A percentile compares a stretch with the other conserved stretches of the same genome.
Conservation (phyloP, 2,329 filamentous ascomycete species). For the Rutstroemia sp. region DNA sequence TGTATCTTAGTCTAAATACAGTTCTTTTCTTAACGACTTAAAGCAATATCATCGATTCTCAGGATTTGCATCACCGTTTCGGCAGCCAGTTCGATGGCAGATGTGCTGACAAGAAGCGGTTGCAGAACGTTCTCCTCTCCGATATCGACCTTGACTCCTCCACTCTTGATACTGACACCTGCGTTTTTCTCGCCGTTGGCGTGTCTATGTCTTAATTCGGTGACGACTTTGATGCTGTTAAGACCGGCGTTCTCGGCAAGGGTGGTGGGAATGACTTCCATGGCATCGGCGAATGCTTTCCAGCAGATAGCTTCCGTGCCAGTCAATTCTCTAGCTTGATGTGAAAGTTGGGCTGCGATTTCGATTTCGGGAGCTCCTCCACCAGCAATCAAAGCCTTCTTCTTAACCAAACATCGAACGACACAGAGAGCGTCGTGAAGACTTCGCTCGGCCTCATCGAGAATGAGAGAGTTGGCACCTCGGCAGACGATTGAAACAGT, state of each 20-base stretch:
- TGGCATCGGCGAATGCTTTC: slow-evolving; percentile 96
- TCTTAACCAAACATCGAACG: slow-evolving; percentile 95
- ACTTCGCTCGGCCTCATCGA: slow-evolving; percentile 94
- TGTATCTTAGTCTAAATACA: not conserved
- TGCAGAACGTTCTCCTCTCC: slow-evolving; percentile 95
- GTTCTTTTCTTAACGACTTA: slow-evolving; percentile 20
- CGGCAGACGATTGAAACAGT: slow-evolving; percentile 93
- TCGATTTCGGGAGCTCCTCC: slow-evolving; percentile 96
- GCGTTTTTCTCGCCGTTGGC: slow-evolving; percentile 93
- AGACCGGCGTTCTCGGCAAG: slow-evolving; percentile 95
- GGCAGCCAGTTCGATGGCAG: slow-evolving; percentile 90
- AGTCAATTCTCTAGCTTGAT: slow-evolving; percentile 72
- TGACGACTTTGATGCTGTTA: slow-evolving; percentile 98
- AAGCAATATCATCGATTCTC: slow-evolving; percentile 26
- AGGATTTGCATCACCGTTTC: slow-evolving; percentile 74
- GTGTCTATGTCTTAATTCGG: slow-evolving; percentile 87
- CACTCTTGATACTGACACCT: slow-evolving; percentile 95
- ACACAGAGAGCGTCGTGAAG: slow-evolving; percentile 97
- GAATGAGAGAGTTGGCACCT: slow-evolving; percentile 86
- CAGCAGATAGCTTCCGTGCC: slow-evolving; percentile 97
- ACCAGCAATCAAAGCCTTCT: slow-evolving; percentile 97
- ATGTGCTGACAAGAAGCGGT: slow-evolving; percentile 92
- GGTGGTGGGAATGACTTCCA: slow-evolving; percentile 95
- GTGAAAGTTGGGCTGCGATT: slow-evolving; percentile 78
- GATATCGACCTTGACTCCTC: slow-evolving; percentile 95